These are phyloP conservation scores for Aspergillus pseudonomiae DNA, from an alignment of 2,329 filamentous ascomycete genomes.

Conservation along the genomic window DNA sequence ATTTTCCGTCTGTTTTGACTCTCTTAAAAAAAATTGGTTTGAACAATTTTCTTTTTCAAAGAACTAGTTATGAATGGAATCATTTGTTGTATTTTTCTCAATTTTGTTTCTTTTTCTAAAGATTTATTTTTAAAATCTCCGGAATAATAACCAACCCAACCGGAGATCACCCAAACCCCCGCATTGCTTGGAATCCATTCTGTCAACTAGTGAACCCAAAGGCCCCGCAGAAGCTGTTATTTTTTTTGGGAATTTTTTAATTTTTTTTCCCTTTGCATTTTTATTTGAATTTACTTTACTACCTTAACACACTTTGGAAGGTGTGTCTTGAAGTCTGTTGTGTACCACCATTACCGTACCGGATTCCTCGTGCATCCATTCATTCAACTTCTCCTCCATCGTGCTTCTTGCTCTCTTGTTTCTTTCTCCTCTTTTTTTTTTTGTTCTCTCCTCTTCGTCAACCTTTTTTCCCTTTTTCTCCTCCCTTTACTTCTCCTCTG, in stretches of 20 bases:
- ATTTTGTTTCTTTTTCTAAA: background rate
- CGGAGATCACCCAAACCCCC: constrained; percentile 23
- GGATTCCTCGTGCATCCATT: constrained; percentile 21
- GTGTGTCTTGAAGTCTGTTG: constrained; percentile 2
- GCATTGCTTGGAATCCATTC: constrained; percentile 20
- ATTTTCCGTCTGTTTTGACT: background rate
- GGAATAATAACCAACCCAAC: constrained; percentile 3
- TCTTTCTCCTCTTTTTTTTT: constrained; percentile 13
- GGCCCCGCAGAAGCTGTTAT: constrained; percentile 4
- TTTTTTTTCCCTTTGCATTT: background rate
- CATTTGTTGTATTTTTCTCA: background rate
- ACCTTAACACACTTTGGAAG: background rate
- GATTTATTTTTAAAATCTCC: constrained; percentile 4
- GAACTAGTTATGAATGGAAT: background rate
- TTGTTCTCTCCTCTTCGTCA: constrained; percentile 15
- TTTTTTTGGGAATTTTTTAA: background rate
- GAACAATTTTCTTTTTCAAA: background rate
- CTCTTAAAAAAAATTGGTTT: background rate
- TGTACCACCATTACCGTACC: constrained; percentile 3
- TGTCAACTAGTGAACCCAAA: constrained; percentile 22
- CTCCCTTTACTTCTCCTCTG: constrained; percentile 8
- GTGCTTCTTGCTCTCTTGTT: constrained; percentile 18
- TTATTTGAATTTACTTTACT: background rate
- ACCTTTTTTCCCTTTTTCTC: constrained; percentile 10
- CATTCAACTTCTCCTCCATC: constrained; percentile 26